phyloP scores from a whole-genome alignment of 2,329 filamentous ascomycete species.

The Cladosporium sp. region DNA sequence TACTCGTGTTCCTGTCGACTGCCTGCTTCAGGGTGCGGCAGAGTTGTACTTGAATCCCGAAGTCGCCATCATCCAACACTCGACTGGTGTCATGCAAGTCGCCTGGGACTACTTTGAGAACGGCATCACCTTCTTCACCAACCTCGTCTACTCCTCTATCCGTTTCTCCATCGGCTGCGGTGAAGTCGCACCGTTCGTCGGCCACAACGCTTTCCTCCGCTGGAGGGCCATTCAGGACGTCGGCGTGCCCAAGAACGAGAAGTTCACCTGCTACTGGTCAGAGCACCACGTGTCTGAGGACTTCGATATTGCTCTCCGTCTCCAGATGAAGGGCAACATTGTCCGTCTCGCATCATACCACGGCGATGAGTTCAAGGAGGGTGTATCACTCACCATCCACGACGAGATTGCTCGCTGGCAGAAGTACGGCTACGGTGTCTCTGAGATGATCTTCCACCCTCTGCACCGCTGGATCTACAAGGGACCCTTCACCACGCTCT shows the following conservation, averaged over 20 bases:
- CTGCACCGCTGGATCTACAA: conserved; percentile 62
- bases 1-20: conserved; percentile 68
- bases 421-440: conserved; percentile 72
- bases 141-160: conserved; percentile 74
- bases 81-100: conserved; percentile 76
- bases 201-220: conserved; percentile 74
- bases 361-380: conserved; percentile 70
- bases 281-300: conserved; percentile 76
- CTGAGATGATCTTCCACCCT: conserved; percentile 70
- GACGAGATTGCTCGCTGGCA: conserved; percentile 73
- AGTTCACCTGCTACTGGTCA: conserved; percentile 71
- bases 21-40: conserved; percentile 68
- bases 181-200: conserved; percentile 74
- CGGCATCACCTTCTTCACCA: conserved; percentile 76
- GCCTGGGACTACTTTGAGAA: conserved; percentile 72
- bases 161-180: conserved; percentile 70
- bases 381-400: conserved; percentile 72
- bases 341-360: conserved; percentile 71
- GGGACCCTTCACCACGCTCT: conserved; percentile 68
- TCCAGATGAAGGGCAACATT: conserved; percentile 70
- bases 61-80: conserved; percentile 71
- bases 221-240: conserved; percentile 67
- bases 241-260: conserved; percentile 62
- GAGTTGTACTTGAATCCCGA: conserved; percentile 72
- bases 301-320: conserved; percentile 72